These are phyloP conservation scores for Aristolochia fimbriata DNA, from an alignment of 164 flowering plant genomes.

Conservation along the genomic window DNA sequence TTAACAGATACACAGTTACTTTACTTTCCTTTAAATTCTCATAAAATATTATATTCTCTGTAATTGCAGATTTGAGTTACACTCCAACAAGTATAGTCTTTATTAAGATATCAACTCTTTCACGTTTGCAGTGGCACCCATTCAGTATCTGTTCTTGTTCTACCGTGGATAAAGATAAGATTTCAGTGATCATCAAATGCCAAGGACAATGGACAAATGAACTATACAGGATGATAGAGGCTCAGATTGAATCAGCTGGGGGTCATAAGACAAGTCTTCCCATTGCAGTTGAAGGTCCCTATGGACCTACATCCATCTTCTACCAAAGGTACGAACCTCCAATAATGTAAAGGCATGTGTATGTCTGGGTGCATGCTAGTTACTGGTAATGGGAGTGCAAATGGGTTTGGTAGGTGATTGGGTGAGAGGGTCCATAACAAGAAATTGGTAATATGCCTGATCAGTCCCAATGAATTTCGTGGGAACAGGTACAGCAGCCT, in stretches of 20 bases:
- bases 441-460: background rate
- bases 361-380: no score
- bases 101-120: conserved; percentile 62
- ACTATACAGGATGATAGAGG: conserved; percentile 35
- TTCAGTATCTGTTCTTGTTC: conserved; percentile 77
- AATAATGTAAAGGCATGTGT: background rate
- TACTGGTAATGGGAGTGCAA: no score
- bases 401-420: no score
- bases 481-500: conserved; percentile 60
- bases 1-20: background rate
- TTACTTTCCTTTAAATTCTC: background rate
- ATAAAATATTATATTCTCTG: no score
- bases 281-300: conserved; percentile 75
- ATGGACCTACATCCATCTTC: conserved; percentile 56
- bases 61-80: conserved; percentile 47
- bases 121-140: conserved; percentile 71
- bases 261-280: conserved; percentile 32
- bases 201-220: conserved; percentile 71
- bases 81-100: conserved; percentile 61
- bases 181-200: conserved; percentile 55
- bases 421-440: no score
- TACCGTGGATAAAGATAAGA: conserved; percentile 29
- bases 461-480: background rate
- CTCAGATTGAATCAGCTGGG: conserved; percentile 16
- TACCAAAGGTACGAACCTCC: conserved; percentile 43